Conservation (phyloP, 169 alveolate species). For the Cryptosporidium canis region DNA sequence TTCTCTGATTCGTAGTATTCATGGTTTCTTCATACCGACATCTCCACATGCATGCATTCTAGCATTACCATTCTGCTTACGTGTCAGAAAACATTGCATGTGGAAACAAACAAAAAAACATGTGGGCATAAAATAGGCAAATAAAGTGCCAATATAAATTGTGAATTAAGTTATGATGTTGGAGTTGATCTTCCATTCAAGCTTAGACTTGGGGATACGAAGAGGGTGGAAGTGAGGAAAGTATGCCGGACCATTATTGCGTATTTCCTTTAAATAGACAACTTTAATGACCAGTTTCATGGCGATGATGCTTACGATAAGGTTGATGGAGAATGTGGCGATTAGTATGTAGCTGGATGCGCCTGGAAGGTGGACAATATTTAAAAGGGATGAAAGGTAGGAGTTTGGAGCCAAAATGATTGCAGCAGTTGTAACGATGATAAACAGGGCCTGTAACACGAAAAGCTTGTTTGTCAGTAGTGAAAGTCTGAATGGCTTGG, state of each 20-base stretch:
- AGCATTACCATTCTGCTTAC: neutral
- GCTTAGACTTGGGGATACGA: slow-evolving; percentile 15
- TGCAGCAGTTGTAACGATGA: slow-evolving; percentile 2
- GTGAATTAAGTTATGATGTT: neutral
- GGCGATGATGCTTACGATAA: neutral
- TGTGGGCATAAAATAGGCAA: neutral
- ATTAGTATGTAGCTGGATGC: slow-evolving; percentile 5
- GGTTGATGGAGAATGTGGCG: neutral
- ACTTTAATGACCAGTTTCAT: slow-evolving; percentile 23
- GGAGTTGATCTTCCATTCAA: slow-evolving; percentile 50
- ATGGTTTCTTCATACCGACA: neutral
- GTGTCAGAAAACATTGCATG: neutral
- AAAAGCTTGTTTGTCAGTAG: slow-evolving; percentile 33
- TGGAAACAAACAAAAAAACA: neutral
- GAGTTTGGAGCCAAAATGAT: slow-evolving; percentile 2
- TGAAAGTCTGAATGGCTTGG: slow-evolving; percentile 61
- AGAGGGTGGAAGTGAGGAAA: slow-evolving; percentile 69
- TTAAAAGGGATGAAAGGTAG: neutral
- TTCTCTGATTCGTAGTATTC: neutral
- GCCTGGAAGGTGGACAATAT: slow-evolving; percentile 37
- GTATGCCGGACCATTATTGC: slow-evolving; percentile 39
- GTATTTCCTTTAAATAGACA: neutral
- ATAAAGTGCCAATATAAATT: neutral
- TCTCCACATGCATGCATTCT: neutral
- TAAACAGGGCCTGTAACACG: neutral